Base-by-base conservation (phyloP, 805 yeast species). In the Komagataella kurtzmanii region DNA sequence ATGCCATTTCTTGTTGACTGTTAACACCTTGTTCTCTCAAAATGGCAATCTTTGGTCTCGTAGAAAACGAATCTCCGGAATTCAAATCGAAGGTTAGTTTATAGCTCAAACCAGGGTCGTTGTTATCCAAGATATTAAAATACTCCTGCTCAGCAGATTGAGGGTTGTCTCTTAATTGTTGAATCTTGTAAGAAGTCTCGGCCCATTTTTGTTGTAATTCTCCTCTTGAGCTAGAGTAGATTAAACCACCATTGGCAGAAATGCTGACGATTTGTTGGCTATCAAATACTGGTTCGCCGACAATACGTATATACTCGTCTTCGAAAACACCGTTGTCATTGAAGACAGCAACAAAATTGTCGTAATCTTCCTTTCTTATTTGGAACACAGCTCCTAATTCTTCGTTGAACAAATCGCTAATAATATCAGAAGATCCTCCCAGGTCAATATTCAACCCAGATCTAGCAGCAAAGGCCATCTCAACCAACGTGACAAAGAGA, bases 1-100 rank as follows among this genome's bases (percentile, higher is more conserved):
- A 90, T 2, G 98, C 97, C 97, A 93, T 90, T 72, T 93, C 99
- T 75, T 85, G 87, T 65, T 91, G 96, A 43, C 97, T 95, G 67
- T 93, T 93, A 52, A 93, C 97, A 71, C 99, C 99, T 71, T 93
- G 99, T 66, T 93, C 99, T 72, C 99, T 85, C 61, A 93, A 74
- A 52, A 93, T 89, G 45, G 98, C 99, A 57, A 93, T 98, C 68
- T 81, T 85, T 50, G 99, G 99, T 62, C 73, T 80, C 7, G 67
- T 58, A 21, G 66, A 53, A 12, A 64, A 58, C 10, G 65, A 53
- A 2, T 73, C 65, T 10, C 74, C 60, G 18, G 66, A 65, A 49
- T 80, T 62, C 53, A 75, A 75, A 54, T 77, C 80, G 61, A 73
- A 93, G 2, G 95, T 79, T 61, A 93, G 73, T 60, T 86, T 79